These are phyloP conservation scores for Microthyrium microscopicum DNA, from an alignment of 2,329 filamentous ascomycete species.

Conservation along the genomic window DNA sequence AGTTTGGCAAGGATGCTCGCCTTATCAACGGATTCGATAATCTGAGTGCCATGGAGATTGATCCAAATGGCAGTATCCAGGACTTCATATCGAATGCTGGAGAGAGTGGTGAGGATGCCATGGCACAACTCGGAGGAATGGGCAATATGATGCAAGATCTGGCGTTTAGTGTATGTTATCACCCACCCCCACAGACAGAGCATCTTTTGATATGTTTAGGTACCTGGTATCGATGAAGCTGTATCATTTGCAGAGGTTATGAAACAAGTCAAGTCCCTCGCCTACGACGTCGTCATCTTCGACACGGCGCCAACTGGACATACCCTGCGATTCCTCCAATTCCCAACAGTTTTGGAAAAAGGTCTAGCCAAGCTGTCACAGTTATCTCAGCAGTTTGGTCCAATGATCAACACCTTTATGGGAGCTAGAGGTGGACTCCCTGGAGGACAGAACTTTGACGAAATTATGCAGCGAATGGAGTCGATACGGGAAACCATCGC, in stretches of 20 bases:
- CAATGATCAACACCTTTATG: slow-evolving; percentile 85
- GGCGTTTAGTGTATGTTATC: slow-evolving; percentile 65
- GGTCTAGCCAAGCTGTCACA: slow-evolving; percentile 94
- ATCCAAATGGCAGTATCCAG: slow-evolving; percentile 94
- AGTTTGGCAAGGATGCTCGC: slow-evolving; percentile 96
- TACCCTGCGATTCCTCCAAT: slow-evolving; percentile 95
- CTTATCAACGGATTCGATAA: slow-evolving; percentile 85
- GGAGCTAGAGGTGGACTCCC: slow-evolving; percentile 62
- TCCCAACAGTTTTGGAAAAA: slow-evolving; percentile 95
- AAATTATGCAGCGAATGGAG: slow-evolving; percentile 91
- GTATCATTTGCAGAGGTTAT: slow-evolving; percentile 99
- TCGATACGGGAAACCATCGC: slow-evolving; percentile 79
- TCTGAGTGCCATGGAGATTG: slow-evolving; percentile 96
- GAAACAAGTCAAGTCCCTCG: slow-evolving; percentile 97
- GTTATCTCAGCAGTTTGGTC: slow-evolving; percentile 84
- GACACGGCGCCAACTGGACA: slow-evolving; percentile 96
- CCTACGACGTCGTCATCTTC: slow-evolving; percentile 98
- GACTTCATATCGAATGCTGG: slow-evolving; percentile 72
- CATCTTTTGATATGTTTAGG: slow-evolving; percentile 35
- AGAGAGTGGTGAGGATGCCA: slow-evolving; percentile 51
- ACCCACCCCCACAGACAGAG: neutral
- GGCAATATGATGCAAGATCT: slow-evolving; percentile 98
- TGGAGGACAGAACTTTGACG: slow-evolving; percentile 81
- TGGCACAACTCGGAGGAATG: slow-evolving; percentile 51
- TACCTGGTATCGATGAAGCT: slow-evolving; percentile 95